These are phyloP conservation scores for Ogataea nitratoaversa DNA, from an alignment of 805 yeast species.

Conservation along the genomic window DNA sequence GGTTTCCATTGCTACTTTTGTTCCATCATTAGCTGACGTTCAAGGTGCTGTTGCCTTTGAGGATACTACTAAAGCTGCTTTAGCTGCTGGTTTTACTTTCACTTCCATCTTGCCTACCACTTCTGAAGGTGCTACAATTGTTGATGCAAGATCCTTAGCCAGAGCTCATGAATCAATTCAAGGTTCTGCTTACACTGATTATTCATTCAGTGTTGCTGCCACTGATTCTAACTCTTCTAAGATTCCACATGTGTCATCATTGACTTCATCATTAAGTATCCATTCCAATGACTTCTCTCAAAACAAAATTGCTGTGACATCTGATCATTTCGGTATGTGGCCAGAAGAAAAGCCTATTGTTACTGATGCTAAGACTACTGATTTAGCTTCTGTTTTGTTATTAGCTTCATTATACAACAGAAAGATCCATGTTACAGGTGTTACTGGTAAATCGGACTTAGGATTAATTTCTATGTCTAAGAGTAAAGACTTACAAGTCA, in stretches of 20 bases:
- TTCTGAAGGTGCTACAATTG: slow-evolving; percentile 54
- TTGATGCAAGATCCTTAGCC: slow-evolving; percentile 60
- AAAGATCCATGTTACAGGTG: slow-evolving; percentile 84
- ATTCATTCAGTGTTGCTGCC: slow-evolving; percentile 78
- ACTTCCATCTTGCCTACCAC: slow-evolving; percentile 75
- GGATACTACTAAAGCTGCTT: slow-evolving; percentile 62
- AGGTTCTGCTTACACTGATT: slow-evolving; percentile 75
- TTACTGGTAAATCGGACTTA: slow-evolving; percentile 75
- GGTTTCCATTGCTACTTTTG: slow-evolving; percentile 74
- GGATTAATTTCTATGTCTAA: slow-evolving; percentile 82
- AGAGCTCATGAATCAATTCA: slow-evolving; percentile 53
- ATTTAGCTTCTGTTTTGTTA: slow-evolving; percentile 85
- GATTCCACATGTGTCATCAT: slow-evolving; percentile 55
- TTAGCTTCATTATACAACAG: slow-evolving; percentile 84
- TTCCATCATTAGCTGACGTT: slow-evolving; percentile 56
- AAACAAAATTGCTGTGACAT: slow-evolving; percentile 70
- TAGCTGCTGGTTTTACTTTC: slow-evolving; percentile 86
- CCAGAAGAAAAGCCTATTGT: slow-evolving; percentile 78
- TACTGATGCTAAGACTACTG: slow-evolving; percentile 89
- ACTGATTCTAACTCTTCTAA: slow-evolving; percentile 61
- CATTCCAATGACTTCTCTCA: slow-evolving; percentile 71
- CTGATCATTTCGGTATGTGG: slow-evolving; percentile 80
- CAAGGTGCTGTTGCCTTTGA: slow-evolving; percentile 55
- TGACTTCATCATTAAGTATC: slow-evolving; percentile 76
- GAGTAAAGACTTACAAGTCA: slow-evolving; percentile 73